Percentiles rank a stretch among this genome's conserved stretches.
These are phyloP conservation scores for Pascua sp. DNA, from an alignment of 1,284 basidiomycete species.

Conservation along the genomic window DNA sequence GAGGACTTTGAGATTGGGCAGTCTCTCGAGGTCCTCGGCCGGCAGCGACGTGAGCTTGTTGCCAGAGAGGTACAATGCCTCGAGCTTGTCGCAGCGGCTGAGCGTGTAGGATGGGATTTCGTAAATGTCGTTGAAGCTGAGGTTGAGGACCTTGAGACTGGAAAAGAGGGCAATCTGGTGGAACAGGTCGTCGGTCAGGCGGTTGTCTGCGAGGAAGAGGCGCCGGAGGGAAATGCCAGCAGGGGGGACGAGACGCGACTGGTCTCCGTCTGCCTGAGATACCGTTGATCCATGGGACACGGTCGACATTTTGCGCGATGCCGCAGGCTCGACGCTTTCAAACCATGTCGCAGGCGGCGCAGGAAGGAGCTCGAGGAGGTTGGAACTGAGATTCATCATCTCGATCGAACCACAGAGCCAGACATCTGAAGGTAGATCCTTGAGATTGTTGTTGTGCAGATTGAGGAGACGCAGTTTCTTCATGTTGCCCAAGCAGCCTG, in stretches of 20 bases:
- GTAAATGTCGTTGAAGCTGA: slow-evolving; percentile 94
- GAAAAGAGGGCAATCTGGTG: slow-evolving; percentile 69
- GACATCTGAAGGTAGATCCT: slow-evolving; percentile 67
- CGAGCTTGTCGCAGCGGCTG: slow-evolving; percentile 63
- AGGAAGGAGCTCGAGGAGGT: slow-evolving; percentile 72
- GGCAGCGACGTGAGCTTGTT: slow-evolving; percentile 89
- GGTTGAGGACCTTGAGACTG: slow-evolving; percentile 76
- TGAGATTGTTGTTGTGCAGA: slow-evolving; percentile 87
- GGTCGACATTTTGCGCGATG: slow-evolving; percentile 22
- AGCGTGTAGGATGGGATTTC: slow-evolving; percentile 80
- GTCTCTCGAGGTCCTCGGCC: slow-evolving; percentile 73
- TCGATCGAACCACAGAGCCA: slow-evolving; percentile 80
- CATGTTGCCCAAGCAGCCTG: slow-evolving; percentile 67
- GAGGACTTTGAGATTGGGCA: slow-evolving; percentile 67
- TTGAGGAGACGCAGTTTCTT: slow-evolving; percentile 74
- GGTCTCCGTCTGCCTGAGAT: slow-evolving; percentile 26
- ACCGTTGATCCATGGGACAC: slow-evolving; percentile 57
- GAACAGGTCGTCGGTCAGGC: slow-evolving; percentile 76
- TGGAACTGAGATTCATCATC: slow-evolving; percentile 83
- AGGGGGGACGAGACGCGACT: slow-evolving; percentile 11
- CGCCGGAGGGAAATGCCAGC: slow-evolving; percentile 40
- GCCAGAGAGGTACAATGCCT: slow-evolving; percentile 88
- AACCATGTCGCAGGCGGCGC: slow-evolving; percentile 55
- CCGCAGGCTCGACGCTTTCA: slow-evolving; percentile 14
- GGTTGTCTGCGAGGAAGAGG: slow-evolving; percentile 87